Percentiles rank a stretch among this genome's conserved stretches.
Conservation (phyloP, 306 rosid species). For the Fagus sylvatica region DNA sequence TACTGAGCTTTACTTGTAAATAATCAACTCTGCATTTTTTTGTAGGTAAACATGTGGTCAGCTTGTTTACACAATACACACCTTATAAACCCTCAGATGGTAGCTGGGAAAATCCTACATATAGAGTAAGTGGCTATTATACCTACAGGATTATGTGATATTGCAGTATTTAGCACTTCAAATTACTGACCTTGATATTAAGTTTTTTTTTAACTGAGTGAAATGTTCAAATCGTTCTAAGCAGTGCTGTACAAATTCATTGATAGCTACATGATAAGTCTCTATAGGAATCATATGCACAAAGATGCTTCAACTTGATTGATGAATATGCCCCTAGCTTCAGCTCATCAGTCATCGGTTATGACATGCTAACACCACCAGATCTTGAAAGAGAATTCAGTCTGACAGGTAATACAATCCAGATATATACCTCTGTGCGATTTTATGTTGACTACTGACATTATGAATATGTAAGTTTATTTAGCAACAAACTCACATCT, state of each 20-base stretch:
- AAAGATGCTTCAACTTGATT: constrained; percentile 66
- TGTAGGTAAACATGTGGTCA: constrained; percentile 83
- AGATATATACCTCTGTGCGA: background rate
- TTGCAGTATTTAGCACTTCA: background rate
- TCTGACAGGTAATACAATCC: constrained; percentile 58
- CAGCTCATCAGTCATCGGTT: constrained; percentile 71
- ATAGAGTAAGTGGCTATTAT: constrained; percentile 57
- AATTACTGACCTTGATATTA: background rate
- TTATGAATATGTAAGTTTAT: background rate
- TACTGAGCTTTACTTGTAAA: background rate
- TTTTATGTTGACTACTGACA: background rate
- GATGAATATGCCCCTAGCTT: constrained; percentile 96
- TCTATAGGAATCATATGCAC: constrained; percentile 66
- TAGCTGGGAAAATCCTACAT: constrained; percentile 69
- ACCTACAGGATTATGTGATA: background rate
- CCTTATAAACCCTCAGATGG: constrained; percentile 84
- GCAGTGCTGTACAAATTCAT: background rate
- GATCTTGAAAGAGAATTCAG: constrained; percentile 93
- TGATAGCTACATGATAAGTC: background rate
- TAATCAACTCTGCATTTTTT: constrained; percentile 3
- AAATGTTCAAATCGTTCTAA: background rate
- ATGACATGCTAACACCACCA: constrained; percentile 96
- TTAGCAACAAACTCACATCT: background rate
- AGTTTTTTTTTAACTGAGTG: background rate
- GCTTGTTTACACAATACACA: constrained; percentile 84